phyloP scores from a whole-genome alignment of 1,139 yeast genomes.

The Suhomyces maxii region DNA sequence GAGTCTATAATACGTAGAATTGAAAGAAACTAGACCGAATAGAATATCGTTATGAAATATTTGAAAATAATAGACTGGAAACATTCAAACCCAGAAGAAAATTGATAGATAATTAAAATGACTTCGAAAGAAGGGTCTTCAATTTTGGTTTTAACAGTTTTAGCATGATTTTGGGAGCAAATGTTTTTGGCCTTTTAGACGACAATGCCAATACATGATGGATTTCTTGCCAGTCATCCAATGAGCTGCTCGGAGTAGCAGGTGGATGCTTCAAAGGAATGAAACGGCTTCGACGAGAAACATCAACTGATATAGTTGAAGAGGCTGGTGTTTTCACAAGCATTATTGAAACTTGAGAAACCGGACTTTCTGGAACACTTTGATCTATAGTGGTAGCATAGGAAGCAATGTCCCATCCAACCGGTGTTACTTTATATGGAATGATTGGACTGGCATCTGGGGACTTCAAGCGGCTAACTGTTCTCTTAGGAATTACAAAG shows the following conservation, averaged over 20 bases:
- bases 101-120: too few relatives aligned
- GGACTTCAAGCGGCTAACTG: too few relatives aligned
- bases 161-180: background rate
- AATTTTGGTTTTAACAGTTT: background rate
- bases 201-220: background rate
- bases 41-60: too few relatives aligned
- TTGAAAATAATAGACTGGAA: too few relatives aligned
- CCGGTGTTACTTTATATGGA: too few relatives aligned
- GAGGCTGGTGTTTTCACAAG: background rate
- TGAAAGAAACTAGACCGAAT: too few relatives aligned
- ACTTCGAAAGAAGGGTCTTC: background rate
- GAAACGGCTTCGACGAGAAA: conserved; percentile 3
- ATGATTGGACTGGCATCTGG: too few relatives aligned
- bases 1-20: too few relatives aligned
- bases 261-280: conserved; percentile 8
- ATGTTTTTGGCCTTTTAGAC: background rate
- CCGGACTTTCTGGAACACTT: background rate
- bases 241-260: background rate
- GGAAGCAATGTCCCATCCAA: too few relatives aligned
- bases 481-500: too few relatives aligned
- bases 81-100: too few relatives aligned
- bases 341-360: background rate
- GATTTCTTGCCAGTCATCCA: conserved; percentile 2
- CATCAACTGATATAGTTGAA: conserved; percentile 1
- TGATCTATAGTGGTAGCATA: too few relatives aligned